Evolutionary conservation across 2,329 filamentous ascomycete genomes (phyloP), one percentile per base, ranked within the genome.

Genomic region (Xylaria sp.): DNA sequence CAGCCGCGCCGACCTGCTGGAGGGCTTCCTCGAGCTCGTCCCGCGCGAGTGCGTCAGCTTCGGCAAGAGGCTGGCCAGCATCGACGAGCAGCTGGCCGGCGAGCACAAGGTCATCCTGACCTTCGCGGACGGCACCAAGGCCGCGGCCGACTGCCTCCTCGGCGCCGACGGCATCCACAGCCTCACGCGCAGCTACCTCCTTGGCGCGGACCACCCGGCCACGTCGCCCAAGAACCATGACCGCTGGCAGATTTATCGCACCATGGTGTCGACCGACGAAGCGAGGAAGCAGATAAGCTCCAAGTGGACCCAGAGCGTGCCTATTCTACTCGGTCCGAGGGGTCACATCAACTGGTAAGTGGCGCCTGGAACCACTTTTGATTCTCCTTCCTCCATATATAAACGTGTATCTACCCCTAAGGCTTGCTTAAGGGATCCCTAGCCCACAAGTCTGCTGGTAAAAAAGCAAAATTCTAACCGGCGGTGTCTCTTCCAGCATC

Each of bases 111-210:
- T 69, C 40, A 34, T 29, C 26, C 59, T 71, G 17, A 44, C 43
- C 11, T 63, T 73, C 49, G 44, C 59, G 41, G 69, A 72, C 48
- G 59, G 61, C 19, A 66, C 68, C 37, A 21, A 48, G 5, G 59
- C 51, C 17, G 37, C 50, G 7, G 68, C 55, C 6, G 70, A 72
- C 52, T 69, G 67, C 24, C 60, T 74, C n/a, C 56, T 73, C 6
- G 69, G 68, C 2, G 70, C 69, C 7, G 72, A 74, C 45, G 71
- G 72, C 11, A 65, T 74, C 16, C 71, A 71, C 54, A 70, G 67
- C 51, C 20, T 59, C 2, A 66, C 67, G 9, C 63, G 72, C 7
- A 42, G 48, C 9, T 63, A 69, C 48, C 44, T 73, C 5, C 64
- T 74, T 1, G 69, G 70, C 1, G 43, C 54, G 2, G 48, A 61